Evolutionary conservation across 1,284 basidiomycete genomes (phyloP), one percentile per base, ranked within the genome.

Genomic region (Pseudozyma sp.): DNA sequence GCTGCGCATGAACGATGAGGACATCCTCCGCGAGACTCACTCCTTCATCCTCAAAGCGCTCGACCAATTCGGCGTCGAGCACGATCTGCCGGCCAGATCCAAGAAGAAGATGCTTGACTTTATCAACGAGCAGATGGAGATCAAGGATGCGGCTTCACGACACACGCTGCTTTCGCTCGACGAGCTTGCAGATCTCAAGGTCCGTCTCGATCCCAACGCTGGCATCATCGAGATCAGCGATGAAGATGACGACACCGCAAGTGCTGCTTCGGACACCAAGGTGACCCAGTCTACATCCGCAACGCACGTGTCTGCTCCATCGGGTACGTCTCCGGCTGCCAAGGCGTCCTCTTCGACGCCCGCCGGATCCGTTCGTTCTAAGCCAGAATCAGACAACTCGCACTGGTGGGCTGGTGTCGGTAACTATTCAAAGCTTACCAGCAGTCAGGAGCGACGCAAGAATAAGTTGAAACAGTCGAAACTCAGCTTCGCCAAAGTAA

Each of bases 1-100:
- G 81, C 75, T 84, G 16, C 81, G 82, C 35, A 78, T 84, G 64
- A 84, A 83, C 58, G 77, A 84, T n/a, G 59, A 66, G n/a, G 81
- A 81, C 52, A 78, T 83, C 19, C 68, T 84, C 14, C 64, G 75
- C 42, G 78, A 82, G 49, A 78, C 82, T 5, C 69, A 65, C 43
- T 71, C 69, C 6, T 83, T 80, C 55, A 64, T 84, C 33, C 62
- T 75, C 30, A 74, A 78, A 49, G 76, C 77, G 31, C 56, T 84
- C 4, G 72, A 80, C 34, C 61, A 63, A 42, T 81, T 82, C 31
- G 66, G 57, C 11, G 48, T 42, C 39, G 68, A 75, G n/a, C 58
- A 62, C 45, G 63, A 65, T 24, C 45, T 82, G 14, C 81, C 81
- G 3, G 34, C 45, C 13, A 48, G 49, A 19, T 72, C 77, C 24